phyloP scores from a whole-genome alignment of 106 monocot genomes.

The Allium sativum region DNA sequence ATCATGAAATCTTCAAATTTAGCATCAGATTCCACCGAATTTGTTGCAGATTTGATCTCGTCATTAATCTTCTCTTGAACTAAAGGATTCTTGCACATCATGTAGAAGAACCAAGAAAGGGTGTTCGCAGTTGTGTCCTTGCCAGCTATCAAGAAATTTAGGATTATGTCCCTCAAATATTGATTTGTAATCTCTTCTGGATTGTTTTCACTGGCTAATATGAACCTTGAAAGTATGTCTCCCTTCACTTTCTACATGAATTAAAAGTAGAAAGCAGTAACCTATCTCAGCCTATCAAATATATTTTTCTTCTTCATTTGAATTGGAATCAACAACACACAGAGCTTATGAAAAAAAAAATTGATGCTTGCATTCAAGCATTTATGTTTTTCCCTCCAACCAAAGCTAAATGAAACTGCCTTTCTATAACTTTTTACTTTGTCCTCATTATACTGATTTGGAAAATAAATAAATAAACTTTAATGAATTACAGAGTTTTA shows the following conservation, averaged over 20 bases:
- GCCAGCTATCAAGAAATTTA: constrained; percentile 53
- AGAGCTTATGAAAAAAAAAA: too few species aligned
- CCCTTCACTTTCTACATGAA: constrained; percentile 19
- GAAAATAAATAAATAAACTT: too few species aligned
- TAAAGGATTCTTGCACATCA: constrained; percentile 40
- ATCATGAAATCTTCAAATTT: constrained; percentile 12
- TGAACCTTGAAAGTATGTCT: constrained; percentile 51
- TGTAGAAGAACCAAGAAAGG: constrained; percentile 50
- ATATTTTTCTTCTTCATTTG: not conserved
- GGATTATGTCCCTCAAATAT: constrained; percentile 46
- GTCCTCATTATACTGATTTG: too few species aligned
- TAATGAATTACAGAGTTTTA: too few species aligned
- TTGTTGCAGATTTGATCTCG: constrained; percentile 17
- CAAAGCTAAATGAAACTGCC: too few species aligned
- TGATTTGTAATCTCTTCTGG: constrained; percentile 14
- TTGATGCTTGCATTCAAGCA: too few species aligned
- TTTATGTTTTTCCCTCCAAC: too few species aligned
- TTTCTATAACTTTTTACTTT: too few species aligned
- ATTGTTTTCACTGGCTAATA: constrained; percentile 26
- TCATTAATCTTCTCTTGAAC: constrained; percentile 30
- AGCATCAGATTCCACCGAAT: not conserved
- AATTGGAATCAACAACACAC: too few species aligned
- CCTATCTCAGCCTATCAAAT: too few species aligned
- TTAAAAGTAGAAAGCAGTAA: not conserved
- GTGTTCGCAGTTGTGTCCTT: constrained; percentile 46